Evolutionary conservation across 108 stramenopile genomes (phyloP), one percentile per base, ranked within the genome.

Genomic region (Cyclostephanos tholiformis): DNA sequence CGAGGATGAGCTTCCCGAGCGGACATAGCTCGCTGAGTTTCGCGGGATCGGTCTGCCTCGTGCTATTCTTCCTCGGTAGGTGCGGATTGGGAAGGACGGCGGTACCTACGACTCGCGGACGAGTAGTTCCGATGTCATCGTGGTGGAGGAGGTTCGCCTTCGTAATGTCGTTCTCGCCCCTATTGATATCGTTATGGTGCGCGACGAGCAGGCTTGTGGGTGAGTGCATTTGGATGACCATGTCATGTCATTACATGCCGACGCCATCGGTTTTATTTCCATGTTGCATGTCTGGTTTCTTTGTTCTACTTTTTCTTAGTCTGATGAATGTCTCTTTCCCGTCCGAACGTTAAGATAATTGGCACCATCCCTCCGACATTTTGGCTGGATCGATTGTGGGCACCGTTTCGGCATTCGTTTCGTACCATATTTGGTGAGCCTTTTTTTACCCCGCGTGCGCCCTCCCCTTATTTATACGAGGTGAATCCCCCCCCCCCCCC

Each of bases 331-430:
- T 32, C 32, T 32, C 4, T 32, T 32, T 2, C 32, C 3, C 32
- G 32, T 32, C 32, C 32, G 32, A 32, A 32, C 32, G 32, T 32
- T 16, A 46, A 60, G 94, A 95, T 72, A 76, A 90, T 59, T 93
- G 91, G 91, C 94, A 95, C 77, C 94, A 95, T 76, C 88, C 88
- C 11, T 69, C 84, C 0, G 94, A 95, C 77, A 83, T 93, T 6
- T 41, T 93, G 20, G 90, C 88, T 56, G 94, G 94, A 52, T 74
- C 84, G 27, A 72, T 83, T 22, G 41, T 95, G 67, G 94, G 94
- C 36, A 57, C 77, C 60, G 61, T 71, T 2, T 72, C 82, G 19
- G 77, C 75, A 29, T 80, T 76, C 19, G 73, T 94, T 62, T 69
- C 81, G 7, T 92, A 92, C 73, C 89, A 89, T 61, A 27, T 81